phyloP scores from a whole-genome alignment of 2,329 filamentous ascomycete genomes.

The Dryadomyces sulphureus region DNA sequence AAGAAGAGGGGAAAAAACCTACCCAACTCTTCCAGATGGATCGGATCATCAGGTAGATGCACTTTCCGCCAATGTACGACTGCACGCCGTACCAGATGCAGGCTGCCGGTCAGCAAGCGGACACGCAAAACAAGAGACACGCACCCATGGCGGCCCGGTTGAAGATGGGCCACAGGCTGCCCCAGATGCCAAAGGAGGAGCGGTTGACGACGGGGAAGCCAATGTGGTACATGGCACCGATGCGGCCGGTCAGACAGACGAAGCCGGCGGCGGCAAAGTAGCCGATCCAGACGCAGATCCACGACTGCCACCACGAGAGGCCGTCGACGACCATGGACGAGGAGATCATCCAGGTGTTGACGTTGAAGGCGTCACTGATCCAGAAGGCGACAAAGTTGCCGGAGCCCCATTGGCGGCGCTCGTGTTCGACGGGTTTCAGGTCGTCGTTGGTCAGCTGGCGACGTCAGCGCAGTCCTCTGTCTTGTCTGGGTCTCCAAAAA shows the following conservation, averaged over 20 bases:
- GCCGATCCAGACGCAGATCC: constrained; percentile 78
- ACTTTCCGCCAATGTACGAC: constrained; percentile 70
- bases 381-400: constrained; percentile 86
- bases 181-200: constrained; percentile 57
- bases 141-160: constrained; percentile 22
- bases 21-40: constrained; percentile 63
- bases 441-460: constrained; percentile 65
- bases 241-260: constrained; percentile 63
- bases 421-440: constrained; percentile 65
- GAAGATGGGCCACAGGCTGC: constrained; percentile 28
- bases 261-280: constrained; percentile 67
- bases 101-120: constrained; percentile 9
- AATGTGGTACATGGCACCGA: constrained; percentile 78
- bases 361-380: constrained; percentile 75
- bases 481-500: not conserved
- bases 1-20: constrained; percentile 43
- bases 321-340: constrained; percentile 66
- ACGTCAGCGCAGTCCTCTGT: not conserved
- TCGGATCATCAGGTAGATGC: constrained; percentile 75
- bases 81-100: constrained; percentile 43
- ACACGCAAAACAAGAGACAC: constrained; percentile 11
- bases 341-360: constrained; percentile 91
- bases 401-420: constrained; percentile 66
- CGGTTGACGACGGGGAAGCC: constrained; percentile 72
- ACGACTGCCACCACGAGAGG: constrained; percentile 83